Base-by-base conservation (phyloP, 345 rosid species). In the Balakata baccata region DNA sequence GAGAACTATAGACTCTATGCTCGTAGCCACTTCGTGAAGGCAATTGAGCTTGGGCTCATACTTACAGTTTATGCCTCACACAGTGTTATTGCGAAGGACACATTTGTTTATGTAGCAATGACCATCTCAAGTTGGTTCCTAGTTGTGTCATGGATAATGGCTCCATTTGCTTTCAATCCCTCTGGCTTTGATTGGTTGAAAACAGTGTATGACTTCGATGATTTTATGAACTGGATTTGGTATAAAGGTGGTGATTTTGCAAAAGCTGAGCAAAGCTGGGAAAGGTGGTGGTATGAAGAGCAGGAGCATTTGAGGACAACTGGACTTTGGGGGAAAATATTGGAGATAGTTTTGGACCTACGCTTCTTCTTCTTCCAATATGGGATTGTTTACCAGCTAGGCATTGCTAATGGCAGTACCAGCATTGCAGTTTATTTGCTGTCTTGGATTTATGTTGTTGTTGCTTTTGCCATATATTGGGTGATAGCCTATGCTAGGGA, bases 161-260 rank as follows among this genome's bases (percentile, higher is more conserved):
- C 93, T 76, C 98, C 98, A 13, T 93, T 89, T 74, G 90, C 84
- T 66, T 93, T 91, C 79, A 93, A 93, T 79, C 98, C 98, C 50
- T 93, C 98, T 75, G 98, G 98, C 46, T 93, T 93, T 74, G 98
- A 93, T 80, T 93, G 98, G 98, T 84, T 93, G 78, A 93, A 93
- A 77, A 84, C 98, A 17, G 98, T 93, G 6, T 77, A 93, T 18
- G 98, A 93, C 82, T 93, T 89, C 53, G 98, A 93, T 73, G 98
- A 91, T 78, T 93, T 93, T 73, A 91, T 93, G 84, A 86, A 80
- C 80, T 93, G 98, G 98, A 85, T 93, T 64, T 93, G 97, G 97
- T 87, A 83, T 63, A 82, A 78, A 70, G 98, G 97, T 47, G 87
- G 98, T 71, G 88, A 91, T 64, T 93, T 87, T 82, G 84, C 93